Percentiles rank a stretch among this genome's conserved stretches.
phyloP scores from a whole-genome alignment of 805 yeast genomes.

The Wickerhamomyces sydowiorum region DNA sequence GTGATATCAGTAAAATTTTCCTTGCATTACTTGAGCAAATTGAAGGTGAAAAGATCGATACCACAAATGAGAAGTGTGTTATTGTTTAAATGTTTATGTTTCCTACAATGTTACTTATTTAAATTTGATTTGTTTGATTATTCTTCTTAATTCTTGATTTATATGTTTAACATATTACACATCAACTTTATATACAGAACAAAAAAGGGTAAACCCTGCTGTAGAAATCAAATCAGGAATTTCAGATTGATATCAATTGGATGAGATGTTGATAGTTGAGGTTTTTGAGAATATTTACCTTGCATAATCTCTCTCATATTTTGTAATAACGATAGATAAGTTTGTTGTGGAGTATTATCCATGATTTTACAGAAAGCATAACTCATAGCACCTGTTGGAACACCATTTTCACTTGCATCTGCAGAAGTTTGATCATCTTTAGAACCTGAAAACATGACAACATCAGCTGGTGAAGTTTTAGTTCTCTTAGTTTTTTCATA shows the following conservation, averaged over 20 bases:
- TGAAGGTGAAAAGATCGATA: slow-evolving; percentile 56
- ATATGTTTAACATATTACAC: too few species aligned
- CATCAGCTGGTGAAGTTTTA: slow-evolving; percentile 74
- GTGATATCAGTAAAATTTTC: slow-evolving; percentile 60
- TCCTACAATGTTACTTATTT: background rate
- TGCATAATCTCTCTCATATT: slow-evolving; percentile 60
- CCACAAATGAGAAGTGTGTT: slow-evolving; percentile 43
- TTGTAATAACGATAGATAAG: slow-evolving; percentile 63
- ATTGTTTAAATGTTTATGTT: slow-evolving; percentile 28
- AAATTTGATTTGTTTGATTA: background rate
- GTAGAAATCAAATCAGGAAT: slow-evolving; percentile 32
- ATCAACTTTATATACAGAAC: too few species aligned
- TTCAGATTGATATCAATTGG: slow-evolving; percentile 62
- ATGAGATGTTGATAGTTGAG: slow-evolving; percentile 76
- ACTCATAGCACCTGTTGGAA: slow-evolving; percentile 80
- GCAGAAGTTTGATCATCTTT: slow-evolving; percentile 83
- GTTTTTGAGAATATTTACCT: slow-evolving; percentile 71
- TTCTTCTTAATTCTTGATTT: too few species aligned
- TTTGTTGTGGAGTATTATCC: slow-evolving; percentile 54
- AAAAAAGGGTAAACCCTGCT: too few species aligned
- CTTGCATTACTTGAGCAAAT: slow-evolving; percentile 54
- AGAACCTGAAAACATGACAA: slow-evolving; percentile 72
- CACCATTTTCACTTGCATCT: slow-evolving; percentile 69
- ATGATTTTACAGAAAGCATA: slow-evolving; percentile 69
- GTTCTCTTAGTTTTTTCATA: slow-evolving; percentile 40